phyloP scores from a whole-genome alignment of 257 asterid species.

The Datura wrightii region DNA sequence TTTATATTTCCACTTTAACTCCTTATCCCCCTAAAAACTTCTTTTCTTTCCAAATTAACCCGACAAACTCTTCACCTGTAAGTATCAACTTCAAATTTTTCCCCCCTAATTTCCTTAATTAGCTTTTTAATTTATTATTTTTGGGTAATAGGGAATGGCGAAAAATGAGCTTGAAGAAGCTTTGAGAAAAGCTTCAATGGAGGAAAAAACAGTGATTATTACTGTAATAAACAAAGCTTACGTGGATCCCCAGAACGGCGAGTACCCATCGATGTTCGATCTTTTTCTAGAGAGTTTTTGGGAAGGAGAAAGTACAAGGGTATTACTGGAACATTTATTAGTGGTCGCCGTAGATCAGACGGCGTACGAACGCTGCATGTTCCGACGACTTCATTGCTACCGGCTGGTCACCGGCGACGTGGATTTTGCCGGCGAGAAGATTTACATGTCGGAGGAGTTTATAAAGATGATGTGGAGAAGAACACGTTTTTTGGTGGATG shows the following conservation, averaged over 20 bases:
- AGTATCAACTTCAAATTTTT: slow-evolving; percentile 21
- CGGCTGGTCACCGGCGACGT: slow-evolving; percentile 43
- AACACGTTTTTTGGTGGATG: slow-evolving; percentile 58
- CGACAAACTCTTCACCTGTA: neutral
- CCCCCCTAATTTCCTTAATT: no score
- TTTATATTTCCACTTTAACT: slow-evolving; percentile 42
- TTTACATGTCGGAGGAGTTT: slow-evolving; percentile 66
- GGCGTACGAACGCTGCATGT: slow-evolving; percentile 64
- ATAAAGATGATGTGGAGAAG: slow-evolving; percentile 92
- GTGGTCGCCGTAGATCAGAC: slow-evolving; percentile 69
- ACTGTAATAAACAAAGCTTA: slow-evolving; percentile 68
- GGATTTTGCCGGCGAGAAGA: slow-evolving; percentile 58
- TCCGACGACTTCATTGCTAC: slow-evolving; percentile 68
- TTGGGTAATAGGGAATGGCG: neutral
- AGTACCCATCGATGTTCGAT: slow-evolving; percentile 70
- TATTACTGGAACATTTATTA: slow-evolving; percentile 53
- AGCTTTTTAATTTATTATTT: neutral
- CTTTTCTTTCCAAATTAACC: neutral
- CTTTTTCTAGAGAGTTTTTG: slow-evolving; percentile 81
- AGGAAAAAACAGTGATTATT: slow-evolving; percentile 65
- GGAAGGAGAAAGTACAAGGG: slow-evolving; percentile 64
- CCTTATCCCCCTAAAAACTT: slow-evolving; percentile 33
- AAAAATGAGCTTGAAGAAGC: slow-evolving; percentile 53
- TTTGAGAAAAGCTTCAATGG: slow-evolving; percentile 57
- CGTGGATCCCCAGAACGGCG: slow-evolving; percentile 53